phyloP scores from a whole-genome alignment of 1,284 basidiomycete species.

The Cutaneotrichosporon sp. region DNA sequence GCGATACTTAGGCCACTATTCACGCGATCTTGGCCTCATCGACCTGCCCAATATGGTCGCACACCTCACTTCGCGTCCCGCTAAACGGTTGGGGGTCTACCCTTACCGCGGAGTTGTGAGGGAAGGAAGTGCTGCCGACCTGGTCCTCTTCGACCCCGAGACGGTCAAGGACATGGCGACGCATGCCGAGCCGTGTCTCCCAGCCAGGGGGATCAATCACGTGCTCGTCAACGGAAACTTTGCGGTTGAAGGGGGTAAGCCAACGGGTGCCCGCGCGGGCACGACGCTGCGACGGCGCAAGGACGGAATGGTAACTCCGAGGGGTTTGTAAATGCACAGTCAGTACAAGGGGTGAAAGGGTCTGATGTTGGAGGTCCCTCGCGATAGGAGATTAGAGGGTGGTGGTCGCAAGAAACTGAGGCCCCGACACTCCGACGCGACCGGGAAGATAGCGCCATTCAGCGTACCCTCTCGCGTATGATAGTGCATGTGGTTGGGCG shows the following conservation, averaged over 20 bases:
- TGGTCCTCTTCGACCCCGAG: constrained; percentile 42
- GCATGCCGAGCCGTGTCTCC: constrained; percentile 29
- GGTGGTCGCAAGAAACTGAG: too few relatives aligned
- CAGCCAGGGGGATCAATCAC: constrained; percentile 31
- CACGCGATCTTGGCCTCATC: constrained; percentile 29
- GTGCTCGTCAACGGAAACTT: constrained; percentile 43
- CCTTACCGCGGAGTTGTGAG: constrained; percentile 34
- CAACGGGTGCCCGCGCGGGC: constrained; percentile 35
- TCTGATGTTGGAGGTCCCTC: too few relatives aligned
- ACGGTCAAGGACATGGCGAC: constrained; percentile 34
- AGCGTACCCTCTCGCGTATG: too few relatives aligned
- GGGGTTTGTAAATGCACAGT: not conserved
- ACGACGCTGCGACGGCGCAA: constrained; percentile 45
- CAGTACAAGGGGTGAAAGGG: not conserved
- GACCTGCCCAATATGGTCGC: constrained; percentile 36
- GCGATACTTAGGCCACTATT: constrained; percentile 38
- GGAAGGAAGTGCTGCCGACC: constrained; percentile 38
- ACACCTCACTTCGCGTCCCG: constrained; percentile 45
- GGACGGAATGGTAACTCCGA: constrained; percentile 39
- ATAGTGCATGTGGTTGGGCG: too few relatives aligned
- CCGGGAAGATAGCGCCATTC: too few relatives aligned
- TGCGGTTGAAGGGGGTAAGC: constrained; percentile 33
- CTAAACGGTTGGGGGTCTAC: constrained; percentile 39
- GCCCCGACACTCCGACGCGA: too few relatives aligned
- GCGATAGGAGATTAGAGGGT: not conserved